Evolutionary conservation across 225 moss, liverwort and hornwort species (phyloP).

Genomic region (Asterella californica): DNA sequence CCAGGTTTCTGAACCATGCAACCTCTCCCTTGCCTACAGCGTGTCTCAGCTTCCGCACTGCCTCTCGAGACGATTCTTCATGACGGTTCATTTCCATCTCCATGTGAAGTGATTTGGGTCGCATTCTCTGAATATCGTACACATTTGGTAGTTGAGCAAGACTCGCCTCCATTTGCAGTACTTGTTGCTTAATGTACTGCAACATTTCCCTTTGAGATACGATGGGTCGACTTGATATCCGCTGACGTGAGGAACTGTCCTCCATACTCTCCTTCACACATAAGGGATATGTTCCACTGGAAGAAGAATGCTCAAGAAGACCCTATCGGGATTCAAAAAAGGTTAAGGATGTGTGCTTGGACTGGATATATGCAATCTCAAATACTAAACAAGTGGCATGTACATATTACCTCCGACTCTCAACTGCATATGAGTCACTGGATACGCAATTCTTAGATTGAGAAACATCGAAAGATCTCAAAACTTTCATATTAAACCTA

Average conservation of each 20-base stretch:
- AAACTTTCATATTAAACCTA: no score
- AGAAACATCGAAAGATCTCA: no score
- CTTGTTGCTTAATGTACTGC: slow-evolving; percentile 33
- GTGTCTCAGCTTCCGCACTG: slow-evolving; percentile 36
- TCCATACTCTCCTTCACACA: not conserved
- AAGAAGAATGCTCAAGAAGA: slow-evolving; percentile 6
- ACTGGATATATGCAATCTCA: no score
- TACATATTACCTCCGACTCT: no score
- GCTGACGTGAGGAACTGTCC: not conserved
- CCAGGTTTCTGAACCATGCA: slow-evolving; percentile 53
- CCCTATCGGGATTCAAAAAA: not conserved
- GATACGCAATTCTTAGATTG: no score
- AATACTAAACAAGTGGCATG: no score
- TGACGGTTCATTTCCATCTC: slow-evolving; percentile 35
- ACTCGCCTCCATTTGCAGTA: slow-evolving; percentile 34
- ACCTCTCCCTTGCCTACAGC: slow-evolving; percentile 50
- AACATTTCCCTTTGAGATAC: slow-evolving; percentile 32
- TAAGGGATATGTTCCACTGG: not conserved
- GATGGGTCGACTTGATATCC: not conserved
- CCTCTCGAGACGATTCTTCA: slow-evolving; percentile 33
- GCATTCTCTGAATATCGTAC: slow-evolving; percentile 40
- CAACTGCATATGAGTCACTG: no score
- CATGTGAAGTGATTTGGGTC: slow-evolving; percentile 27
- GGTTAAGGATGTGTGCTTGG: not conserved
- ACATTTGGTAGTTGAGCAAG: slow-evolving; percentile 39